These are phyloP conservation scores for Fusarium praegraminearum DNA, from an alignment of 2,329 filamentous ascomycete genomes.

Conservation along the genomic window DNA sequence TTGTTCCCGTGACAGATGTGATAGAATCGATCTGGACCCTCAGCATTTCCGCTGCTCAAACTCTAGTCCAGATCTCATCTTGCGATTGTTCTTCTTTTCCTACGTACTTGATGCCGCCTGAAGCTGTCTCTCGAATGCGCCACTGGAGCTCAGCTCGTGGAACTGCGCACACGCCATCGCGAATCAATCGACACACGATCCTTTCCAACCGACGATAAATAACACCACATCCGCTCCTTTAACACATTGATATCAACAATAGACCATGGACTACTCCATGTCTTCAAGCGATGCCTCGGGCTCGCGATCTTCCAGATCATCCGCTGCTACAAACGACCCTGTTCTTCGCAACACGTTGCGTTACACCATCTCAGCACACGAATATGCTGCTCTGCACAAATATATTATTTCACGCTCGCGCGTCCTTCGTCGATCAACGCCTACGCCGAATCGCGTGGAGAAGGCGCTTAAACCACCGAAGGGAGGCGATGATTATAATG, in stretches of 20 bases:
- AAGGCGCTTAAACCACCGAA: constrained; percentile 52
- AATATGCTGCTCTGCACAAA: constrained; percentile 87
- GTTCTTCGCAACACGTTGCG: constrained; percentile 87
- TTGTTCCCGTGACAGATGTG: constrained; percentile 21
- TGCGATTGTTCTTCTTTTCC: neutral
- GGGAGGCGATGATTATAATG: constrained; percentile 74
- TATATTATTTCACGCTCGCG: constrained; percentile 82
- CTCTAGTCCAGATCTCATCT: neutral
- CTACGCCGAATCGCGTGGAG: constrained; percentile 67
- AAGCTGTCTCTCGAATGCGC: constrained; percentile 42
- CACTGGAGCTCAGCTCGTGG: constrained; percentile 44
- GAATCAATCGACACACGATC: constrained; percentile 14
- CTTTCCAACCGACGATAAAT: constrained; percentile 10
- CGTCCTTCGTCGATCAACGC: constrained; percentile 65
- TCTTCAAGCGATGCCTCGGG: constrained; percentile 41
- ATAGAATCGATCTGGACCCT: constrained; percentile 22
- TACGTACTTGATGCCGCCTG: constrained; percentile 42
- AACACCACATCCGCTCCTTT: constrained; percentile 7
- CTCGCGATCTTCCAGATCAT: constrained; percentile 39
- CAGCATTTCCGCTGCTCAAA: constrained; percentile 23
- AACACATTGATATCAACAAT: neutral
- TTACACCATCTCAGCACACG: constrained; percentile 85
- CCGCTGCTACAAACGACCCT: constrained; percentile 63
- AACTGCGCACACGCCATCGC: constrained; percentile 34
- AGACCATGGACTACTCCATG: constrained; percentile 40